These are phyloP conservation scores for Hypoxylon sp. DNA, from an alignment of 2,329 filamentous ascomycete species.

Conservation along the genomic window DNA sequence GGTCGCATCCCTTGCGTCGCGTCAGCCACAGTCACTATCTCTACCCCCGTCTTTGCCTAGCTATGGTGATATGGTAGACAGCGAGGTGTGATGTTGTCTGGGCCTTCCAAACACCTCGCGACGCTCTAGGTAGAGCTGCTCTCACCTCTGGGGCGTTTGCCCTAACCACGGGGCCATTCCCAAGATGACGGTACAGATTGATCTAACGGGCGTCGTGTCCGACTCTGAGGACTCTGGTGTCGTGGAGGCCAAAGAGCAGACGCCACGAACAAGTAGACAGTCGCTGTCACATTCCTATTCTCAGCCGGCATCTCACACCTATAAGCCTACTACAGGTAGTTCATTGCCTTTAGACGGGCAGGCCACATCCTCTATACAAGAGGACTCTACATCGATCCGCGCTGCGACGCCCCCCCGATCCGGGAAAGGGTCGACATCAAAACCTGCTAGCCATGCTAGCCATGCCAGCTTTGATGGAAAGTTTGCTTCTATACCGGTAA, in stretches of 20 bases:
- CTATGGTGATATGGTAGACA: background rate
- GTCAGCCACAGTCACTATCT: background rate
- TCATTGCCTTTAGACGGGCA: conserved; percentile 29
- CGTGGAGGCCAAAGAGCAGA: conserved; percentile 15
- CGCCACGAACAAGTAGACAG: conserved; percentile 16
- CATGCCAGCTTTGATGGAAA: too few species aligned
- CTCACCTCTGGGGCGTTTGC: background rate
- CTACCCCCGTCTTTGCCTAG: background rate
- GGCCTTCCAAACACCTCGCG: conserved; percentile 1
- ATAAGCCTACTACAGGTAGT: conserved; percentile 35
- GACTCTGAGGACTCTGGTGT: conserved; percentile 42
- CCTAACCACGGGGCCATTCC: conserved; percentile 5
- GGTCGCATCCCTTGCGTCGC: background rate
- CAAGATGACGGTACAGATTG: conserved; percentile 33
- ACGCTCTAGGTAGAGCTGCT: conserved; percentile 1
- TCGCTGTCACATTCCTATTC: conserved; percentile 25
- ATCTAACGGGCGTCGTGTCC: conserved; percentile 35
- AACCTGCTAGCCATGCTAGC: conserved; percentile 24
- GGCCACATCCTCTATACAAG: conserved; percentile 18
- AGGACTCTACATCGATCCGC: conserved; percentile 26
- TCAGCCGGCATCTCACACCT: conserved; percentile 33
- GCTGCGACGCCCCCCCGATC: conserved; percentile 33
- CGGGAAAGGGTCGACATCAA: conserved; percentile 30
- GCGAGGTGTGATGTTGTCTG: conserved; percentile 7
- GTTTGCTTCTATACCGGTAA: conserved; percentile 24